These are phyloP conservation scores for Euphorbia celastroides DNA, from an alignment of 441 rosid genomes.

Conservation along the genomic window DNA sequence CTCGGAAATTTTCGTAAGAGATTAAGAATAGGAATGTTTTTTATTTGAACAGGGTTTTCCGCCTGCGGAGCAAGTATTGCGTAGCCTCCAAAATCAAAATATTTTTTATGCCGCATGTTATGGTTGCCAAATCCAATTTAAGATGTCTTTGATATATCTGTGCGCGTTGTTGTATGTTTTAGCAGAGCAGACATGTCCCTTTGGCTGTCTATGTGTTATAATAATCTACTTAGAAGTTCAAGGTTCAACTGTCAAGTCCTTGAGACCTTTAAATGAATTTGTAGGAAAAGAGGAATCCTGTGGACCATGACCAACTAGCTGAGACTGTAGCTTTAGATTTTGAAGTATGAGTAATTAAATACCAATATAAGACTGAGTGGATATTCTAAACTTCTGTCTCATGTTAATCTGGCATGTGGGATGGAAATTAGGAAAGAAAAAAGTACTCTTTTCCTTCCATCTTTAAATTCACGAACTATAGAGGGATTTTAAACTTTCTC, in stretches of 20 bases:
- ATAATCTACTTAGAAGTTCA: not conserved
- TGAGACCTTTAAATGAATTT: too few species aligned
- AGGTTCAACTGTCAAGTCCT: too few species aligned
- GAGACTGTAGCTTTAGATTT: not conserved
- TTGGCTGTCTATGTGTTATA: not conserved
- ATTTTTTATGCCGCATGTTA: not conserved
- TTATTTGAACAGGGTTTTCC: not conserved
- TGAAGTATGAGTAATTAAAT: not conserved
- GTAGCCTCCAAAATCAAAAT: not conserved
- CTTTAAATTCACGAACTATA: not conserved
- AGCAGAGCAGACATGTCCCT: not conserved
- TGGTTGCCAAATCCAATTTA: not conserved
- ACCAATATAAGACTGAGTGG: not conserved
- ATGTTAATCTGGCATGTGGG: not conserved
- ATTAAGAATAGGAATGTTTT: too few species aligned
- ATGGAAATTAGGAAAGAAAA: not conserved
- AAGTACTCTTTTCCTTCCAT: not conserved
- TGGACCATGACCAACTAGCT: not conserved
- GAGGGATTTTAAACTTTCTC: too few species aligned
- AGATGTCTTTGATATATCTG: not conserved
- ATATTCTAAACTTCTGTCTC: not conserved
- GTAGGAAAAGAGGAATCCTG: not conserved
- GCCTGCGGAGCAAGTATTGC: not conserved
- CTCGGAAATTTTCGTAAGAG: too few species aligned
- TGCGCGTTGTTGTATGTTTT: not conserved